Base-by-base conservation (phyloP, 768 basidiomycete species). In the Sarcodon sp. region DNA sequence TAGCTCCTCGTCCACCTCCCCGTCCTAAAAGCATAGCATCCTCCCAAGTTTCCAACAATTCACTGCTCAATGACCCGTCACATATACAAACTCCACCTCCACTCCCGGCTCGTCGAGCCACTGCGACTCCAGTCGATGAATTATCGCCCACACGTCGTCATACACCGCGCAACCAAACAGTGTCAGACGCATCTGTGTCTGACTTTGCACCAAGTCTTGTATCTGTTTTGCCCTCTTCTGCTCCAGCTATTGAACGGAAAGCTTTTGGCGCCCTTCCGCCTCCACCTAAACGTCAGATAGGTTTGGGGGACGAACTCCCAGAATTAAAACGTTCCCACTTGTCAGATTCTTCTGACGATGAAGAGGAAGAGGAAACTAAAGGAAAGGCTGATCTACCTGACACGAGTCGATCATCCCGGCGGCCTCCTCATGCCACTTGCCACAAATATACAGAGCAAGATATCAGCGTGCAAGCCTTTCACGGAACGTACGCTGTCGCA, bases 221-320 rank as follows among this genome's bases (percentile, higher is more conserved):
- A 33, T 10, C 36, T 10, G 15, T 46, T 15, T 48, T 43, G 33
- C 32, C 46, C 4, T n/a, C 47, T 5, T 15, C 45, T 7, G 35
- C 52, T 4, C 46, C 54, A 13, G 47, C 44, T 5, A 35, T 44
- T 4, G 61, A 60, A 43, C 58, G 61, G 11, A 64, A 60, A 49
- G 39, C 50, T 6, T 59, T 57, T 35, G 57, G 59, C 7, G 41
- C 47, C n/a, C 57, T 57, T 18, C 83, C 76, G 0, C 87, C 87
- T 0, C 87, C 87, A 0, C 87, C 87, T 0, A 83, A 79, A 0
- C 81, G 87, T 5, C 80, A 68, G 0, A 87, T 87, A 41, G 83
- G 66, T 1, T 66, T 73, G 0, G 80, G 83, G 0, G 81, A 80
- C 54, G 85, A 77, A 54, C 69, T 87, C 12, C 85, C 87, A 6